phyloP scores from a whole-genome alignment of 1,139 yeast genomes.

The Debaryomyces sp. region DNA sequence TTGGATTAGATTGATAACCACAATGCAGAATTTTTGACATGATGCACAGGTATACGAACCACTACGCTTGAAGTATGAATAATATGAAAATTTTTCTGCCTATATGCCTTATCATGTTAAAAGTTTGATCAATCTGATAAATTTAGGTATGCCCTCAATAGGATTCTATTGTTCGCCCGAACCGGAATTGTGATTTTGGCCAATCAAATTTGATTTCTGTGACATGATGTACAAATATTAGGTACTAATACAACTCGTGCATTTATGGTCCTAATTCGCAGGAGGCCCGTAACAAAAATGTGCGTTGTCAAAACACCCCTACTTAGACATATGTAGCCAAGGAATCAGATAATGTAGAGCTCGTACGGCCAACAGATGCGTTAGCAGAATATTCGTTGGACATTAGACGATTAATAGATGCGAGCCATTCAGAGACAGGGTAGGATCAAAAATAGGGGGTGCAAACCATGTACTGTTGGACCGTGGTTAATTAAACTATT shows the following conservation, averaged over 20 bases:
- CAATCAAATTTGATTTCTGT: neutral
- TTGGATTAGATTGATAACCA: constrained; percentile 4
- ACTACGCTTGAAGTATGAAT: neutral
- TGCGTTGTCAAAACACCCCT: neutral
- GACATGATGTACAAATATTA: neutral
- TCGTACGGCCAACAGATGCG: neutral
- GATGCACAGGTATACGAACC: constrained; percentile 3
- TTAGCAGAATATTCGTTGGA: neutral
- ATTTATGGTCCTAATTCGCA: neutral
- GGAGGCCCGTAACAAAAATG: neutral
- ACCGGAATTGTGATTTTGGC: neutral
- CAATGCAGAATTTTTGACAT: neutral
- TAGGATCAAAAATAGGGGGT: neutral
- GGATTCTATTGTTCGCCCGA: neutral
- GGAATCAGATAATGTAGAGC: neutral
- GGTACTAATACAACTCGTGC: neutral
- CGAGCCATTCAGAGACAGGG: neutral
- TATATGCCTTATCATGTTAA: constrained; percentile 2
- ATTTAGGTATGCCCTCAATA: neutral
- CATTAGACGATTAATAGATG: neutral
- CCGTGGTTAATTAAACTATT: neutral
- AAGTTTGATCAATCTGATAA: constrained; percentile 4
- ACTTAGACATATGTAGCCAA: neutral
- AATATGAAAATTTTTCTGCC: constrained; percentile 4
- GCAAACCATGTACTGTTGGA: neutral